Evolutionary conservation across 805 yeast genomes (phyloP).

Genomic region (Candida glaebosa): DNA sequence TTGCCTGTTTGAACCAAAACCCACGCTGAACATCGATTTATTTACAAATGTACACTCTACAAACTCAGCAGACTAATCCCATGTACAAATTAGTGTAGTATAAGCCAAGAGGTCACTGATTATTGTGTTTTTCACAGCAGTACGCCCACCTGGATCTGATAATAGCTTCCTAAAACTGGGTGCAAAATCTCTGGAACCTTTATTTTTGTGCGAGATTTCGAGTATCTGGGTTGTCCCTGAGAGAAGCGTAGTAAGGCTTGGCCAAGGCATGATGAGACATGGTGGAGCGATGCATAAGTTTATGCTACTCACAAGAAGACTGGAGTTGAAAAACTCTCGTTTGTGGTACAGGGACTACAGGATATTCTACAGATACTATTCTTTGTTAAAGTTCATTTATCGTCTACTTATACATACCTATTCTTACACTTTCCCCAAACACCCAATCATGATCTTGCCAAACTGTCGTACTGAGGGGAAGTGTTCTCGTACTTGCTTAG

Average conservation of each 20-base stretch:
- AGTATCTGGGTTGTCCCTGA: neutral
- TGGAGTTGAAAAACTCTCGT: too few species aligned
- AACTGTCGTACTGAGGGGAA: conserved; percentile 37
- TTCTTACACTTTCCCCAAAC: neutral
- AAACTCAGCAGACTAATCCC: neutral
- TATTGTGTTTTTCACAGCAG: neutral
- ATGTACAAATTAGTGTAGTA: neutral
- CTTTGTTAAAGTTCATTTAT: too few species aligned
- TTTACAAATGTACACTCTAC: neutral
- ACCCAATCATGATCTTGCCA: conserved; percentile 20
- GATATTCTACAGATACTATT: too few species aligned
- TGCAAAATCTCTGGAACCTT: neutral
- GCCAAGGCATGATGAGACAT: neutral
- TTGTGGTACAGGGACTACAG: too few species aligned
- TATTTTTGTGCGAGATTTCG: neutral
- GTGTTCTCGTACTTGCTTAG: conserved; percentile 35
- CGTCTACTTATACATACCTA: neutral
- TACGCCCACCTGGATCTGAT: neutral
- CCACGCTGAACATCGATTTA: neutral
- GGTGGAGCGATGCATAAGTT: neutral
- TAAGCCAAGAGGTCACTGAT: neutral
- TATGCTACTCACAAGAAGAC: neutral
- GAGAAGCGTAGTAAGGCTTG: neutral
- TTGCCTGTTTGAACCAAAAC: too few species aligned
- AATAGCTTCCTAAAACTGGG: neutral